Percentiles rank a stretch among this genome's conserved stretches.
Conservation (phyloP, 1,284 basidiomycete species). For the Cystobasidiaceae sp. region DNA sequence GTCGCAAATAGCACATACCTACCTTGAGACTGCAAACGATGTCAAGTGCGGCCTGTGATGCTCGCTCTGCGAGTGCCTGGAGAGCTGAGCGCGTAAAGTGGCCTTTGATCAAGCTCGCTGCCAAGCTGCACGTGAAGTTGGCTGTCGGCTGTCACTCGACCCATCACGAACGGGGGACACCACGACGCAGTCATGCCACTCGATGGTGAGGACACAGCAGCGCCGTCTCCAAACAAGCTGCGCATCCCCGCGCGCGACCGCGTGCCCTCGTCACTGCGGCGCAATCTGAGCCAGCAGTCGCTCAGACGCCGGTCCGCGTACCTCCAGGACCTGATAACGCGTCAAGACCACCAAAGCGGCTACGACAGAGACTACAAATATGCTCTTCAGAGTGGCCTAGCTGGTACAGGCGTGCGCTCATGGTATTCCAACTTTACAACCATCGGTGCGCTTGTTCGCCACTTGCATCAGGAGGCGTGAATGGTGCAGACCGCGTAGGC, state of each 20-base stretch:
- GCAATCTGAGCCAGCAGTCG: constrained; percentile 16
- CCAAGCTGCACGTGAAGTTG: no score
- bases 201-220: no score
- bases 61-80: no score
- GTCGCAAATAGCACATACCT: no score
- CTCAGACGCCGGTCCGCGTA: constrained; percentile 28
- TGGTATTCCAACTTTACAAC: constrained; percentile 38
- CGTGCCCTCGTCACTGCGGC: background rate
- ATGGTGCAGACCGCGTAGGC: background rate
- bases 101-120: no score
- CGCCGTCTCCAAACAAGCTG: background rate
- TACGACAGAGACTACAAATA: constrained; percentile 40
- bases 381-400: constrained; percentile 34
- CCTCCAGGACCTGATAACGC: constrained; percentile 31
- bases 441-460: constrained; percentile 28
- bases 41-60: no score
- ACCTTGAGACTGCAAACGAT: no score
- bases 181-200: no score
- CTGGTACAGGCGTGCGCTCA: constrained; percentile 36
- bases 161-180: no score
- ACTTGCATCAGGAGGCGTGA: background rate
- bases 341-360: constrained; percentile 28
- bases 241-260: constrained; percentile 5
- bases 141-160: no score
- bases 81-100: no score